Evolutionary conservation across 192 early-diverging fungal species (phyloP), one percentile per base, ranked within the genome.

Genomic region (Dissophora globulifera): DNA sequence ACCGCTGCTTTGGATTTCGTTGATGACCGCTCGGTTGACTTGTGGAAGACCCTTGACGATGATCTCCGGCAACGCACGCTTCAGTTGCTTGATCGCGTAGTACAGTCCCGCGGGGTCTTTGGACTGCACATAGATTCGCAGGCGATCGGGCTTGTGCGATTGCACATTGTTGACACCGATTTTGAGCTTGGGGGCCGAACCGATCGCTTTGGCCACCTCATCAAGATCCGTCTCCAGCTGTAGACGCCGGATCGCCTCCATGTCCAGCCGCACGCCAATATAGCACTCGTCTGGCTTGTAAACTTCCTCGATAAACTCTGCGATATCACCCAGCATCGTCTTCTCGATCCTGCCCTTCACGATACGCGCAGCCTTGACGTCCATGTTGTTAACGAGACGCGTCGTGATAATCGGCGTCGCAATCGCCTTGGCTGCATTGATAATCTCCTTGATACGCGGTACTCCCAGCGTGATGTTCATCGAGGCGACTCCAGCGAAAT

Each of bases 391-490:
- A 48, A 92, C 80, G 19, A 99, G 84, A 43, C 87, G 82, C 32
- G 92, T 91, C 6, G 81, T 85, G 50, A 98, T 96, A 66, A 98
- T 91, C 0, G 98, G 98, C 1, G 96, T 98, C 22, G 88, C 86
- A 51, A 99, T 97, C n/a, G 87, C 89, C 72, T 98, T 98, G 42
- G 95, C 88, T 7, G 96, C 98, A 71, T 98, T 99, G 85, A 99
- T 99, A 80, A 99, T 98, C 87, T 99, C 98, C 84, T 98, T 98
- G 85, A 99, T 96, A 74, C 98, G 96, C 15, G 98, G 98, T 47
- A 99, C 98, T 87, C 98, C 98, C 72, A 97, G 90, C 4, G 98
- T 97, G 60, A 99, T 92, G 89, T 97, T 99, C 96, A 98, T 97
- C 58, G 89, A 91, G 31, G 95, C 96, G 48, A 99, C 93, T 89